A percentile compares a stretch with the other conserved stretches of the same genome.
These are phyloP conservation scores for Paramecium octaurelia DNA, from an alignment of 73 alveolate species.

Conservation along the genomic window DNA sequence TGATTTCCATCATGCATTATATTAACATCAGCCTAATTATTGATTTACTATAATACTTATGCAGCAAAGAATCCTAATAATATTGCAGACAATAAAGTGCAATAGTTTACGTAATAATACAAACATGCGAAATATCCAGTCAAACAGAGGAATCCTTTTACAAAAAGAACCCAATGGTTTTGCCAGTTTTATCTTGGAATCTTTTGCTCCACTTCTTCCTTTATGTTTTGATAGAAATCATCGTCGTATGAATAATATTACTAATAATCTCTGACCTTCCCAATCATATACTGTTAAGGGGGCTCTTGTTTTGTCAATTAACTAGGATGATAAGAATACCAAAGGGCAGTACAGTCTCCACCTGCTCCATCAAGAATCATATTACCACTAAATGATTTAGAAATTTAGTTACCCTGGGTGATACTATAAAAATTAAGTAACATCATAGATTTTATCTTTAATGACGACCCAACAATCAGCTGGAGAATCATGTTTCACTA, in stretches of 20 bases:
- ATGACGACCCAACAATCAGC: slow-evolving; percentile 79
- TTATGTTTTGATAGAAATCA: slow-evolving; percentile 63
- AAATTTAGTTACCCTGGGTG: slow-evolving; percentile 73
- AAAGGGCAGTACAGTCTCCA: slow-evolving; percentile 82
- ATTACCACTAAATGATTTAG: slow-evolving; percentile 63
- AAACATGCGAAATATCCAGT: slow-evolving; percentile 43
- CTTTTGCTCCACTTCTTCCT: slow-evolving; percentile 69
- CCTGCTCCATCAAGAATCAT: slow-evolving; percentile 84
- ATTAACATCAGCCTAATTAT: slow-evolving; percentile 68
- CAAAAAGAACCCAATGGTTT: slow-evolving; percentile 60
- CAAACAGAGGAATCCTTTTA: slow-evolving; percentile 61
- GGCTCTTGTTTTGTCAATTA: slow-evolving; percentile 51
- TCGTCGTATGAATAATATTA: slow-evolving; percentile 76
- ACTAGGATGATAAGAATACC: slow-evolving; percentile 81
- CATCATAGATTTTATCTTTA: slow-evolving; percentile 79
- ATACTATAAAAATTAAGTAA: slow-evolving; percentile 68
- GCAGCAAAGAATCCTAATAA: slow-evolving; percentile 68
- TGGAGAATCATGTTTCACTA: slow-evolving; percentile 72
- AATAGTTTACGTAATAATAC: slow-evolving; percentile 48
- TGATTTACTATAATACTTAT: not conserved
- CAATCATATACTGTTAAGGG: slow-evolving; percentile 66
- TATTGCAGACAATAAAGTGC: slow-evolving; percentile 66
- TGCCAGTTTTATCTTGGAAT: slow-evolving; percentile 69
- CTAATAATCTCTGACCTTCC: slow-evolving; percentile 76
- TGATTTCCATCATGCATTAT: slow-evolving; percentile 86